phyloP scores from a whole-genome alignment of 352 stramenopile species.

The Pythium periplocum region DNA sequence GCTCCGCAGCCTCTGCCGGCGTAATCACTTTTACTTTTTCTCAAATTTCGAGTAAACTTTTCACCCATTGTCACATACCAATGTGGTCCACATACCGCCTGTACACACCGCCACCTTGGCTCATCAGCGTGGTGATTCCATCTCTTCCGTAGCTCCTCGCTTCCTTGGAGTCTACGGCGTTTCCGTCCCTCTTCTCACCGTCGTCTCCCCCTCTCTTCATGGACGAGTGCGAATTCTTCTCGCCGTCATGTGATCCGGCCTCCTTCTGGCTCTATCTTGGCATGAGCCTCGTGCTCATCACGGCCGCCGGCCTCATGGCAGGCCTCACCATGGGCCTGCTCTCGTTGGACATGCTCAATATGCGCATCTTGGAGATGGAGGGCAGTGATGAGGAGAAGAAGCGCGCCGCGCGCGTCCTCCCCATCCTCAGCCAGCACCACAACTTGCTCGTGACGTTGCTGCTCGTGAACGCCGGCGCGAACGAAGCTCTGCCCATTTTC shows the following conservation, averaged over 20 bases:
- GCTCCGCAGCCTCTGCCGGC: background rate
- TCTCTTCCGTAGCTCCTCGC: no score
- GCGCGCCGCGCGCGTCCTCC: constrained; percentile 70
- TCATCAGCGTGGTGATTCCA: no score
- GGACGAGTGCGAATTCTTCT: constrained; percentile 49
- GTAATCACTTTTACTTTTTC: background rate
- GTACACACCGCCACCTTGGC: no score
- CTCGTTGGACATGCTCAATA: constrained; percentile 75
- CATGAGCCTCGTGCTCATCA: constrained; percentile 42
- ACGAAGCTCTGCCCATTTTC: constrained; percentile 94
- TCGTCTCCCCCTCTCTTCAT: background rate
- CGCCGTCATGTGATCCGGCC: constrained; percentile 55
- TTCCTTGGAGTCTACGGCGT: no score
- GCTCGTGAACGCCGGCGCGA: constrained; percentile 91
- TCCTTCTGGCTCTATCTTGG: constrained; percentile 57
- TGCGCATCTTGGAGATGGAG: constrained; percentile 75
- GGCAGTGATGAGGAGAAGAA: constrained; percentile 68
- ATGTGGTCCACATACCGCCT: no score
- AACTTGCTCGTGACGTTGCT: constrained; percentile 93
- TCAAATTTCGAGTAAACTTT: no score
- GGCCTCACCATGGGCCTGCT: constrained; percentile 74
- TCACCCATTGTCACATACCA: no score
- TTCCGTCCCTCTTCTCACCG: no score
- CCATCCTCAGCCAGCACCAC: constrained; percentile 90
- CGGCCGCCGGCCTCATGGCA: constrained; percentile 59